These are phyloP conservation scores for Turritis glabra DNA, from an alignment of 345 rosid genomes.

Conservation along the genomic window DNA sequence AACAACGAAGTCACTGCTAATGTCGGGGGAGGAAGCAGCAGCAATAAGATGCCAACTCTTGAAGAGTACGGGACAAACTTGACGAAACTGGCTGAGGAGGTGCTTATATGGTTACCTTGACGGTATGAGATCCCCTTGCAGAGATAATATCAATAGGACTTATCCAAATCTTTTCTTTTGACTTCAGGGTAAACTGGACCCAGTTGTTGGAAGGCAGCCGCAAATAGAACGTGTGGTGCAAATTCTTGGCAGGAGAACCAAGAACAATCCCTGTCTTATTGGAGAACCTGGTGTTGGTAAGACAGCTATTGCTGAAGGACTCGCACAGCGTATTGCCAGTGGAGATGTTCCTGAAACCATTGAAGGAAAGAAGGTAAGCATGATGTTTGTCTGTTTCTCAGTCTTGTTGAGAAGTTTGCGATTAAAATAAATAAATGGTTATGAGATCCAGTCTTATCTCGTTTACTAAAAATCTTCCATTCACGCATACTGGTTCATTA, in stretches of 20 bases:
- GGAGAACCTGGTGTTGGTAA: constrained; percentile 99
- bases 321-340: constrained; percentile 88
- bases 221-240: constrained; percentile 97
- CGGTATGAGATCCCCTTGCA: not conserved
- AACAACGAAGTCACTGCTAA: constrained; percentile 81
- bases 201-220: constrained; percentile 97
- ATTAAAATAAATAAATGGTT: not conserved
- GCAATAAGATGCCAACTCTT: constrained; percentile 95
- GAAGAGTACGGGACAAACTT: constrained; percentile 98
- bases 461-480: not conserved
- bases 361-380: constrained; percentile 87
- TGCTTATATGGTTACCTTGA: constrained; percentile 28
- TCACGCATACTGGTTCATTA: not conserved
- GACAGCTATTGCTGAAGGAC: constrained; percentile 99
- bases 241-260: constrained; percentile 95
- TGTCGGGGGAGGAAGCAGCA: constrained; percentile 78
- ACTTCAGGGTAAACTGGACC: constrained; percentile 92
- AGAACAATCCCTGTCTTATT: constrained; percentile 96
- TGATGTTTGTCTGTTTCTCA: not conserved
- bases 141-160: not conserved
- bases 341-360: constrained; percentile 99
- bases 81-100: constrained; percentile 99
- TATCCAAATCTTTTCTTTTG: constrained; percentile 6
- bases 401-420: constrained; percentile 4
- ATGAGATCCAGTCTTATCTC: not conserved